Evolutionary conservation across 2,329 filamentous ascomycete genomes (phyloP), one percentile per base, ranked within the genome.

Genomic region (Arachnomyces sp.): DNA sequence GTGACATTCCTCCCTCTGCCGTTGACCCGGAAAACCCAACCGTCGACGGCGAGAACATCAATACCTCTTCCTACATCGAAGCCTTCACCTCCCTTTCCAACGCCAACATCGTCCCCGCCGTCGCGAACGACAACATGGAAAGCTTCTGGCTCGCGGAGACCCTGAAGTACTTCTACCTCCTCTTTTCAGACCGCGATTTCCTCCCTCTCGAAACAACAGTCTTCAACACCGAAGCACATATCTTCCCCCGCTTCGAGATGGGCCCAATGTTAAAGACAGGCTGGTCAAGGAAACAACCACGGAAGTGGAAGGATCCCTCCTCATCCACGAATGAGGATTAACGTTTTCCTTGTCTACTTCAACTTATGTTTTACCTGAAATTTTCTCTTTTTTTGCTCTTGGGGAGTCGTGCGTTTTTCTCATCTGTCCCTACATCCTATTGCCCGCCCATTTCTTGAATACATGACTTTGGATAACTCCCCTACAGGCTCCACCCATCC

Each of bases 111-210:
- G 65, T 92, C 7, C 88, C 89, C 14, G 79, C 87, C 0, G 62
- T 69, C 11, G 68, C 71, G 34, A 74, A 79, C 44, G 90, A 98
- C 63, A 96, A 96, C 53, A 95, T 98, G 90, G 92, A 98, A 68
- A 93, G 87, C 59, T 96, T 96, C 67, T 98, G 92, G 92, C 77
- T 98, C 71, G 89, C 92, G 34, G 92, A 98, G 68, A 98, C 92
- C 15, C 72, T 98, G 33, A 98, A 98, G 67, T 98, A 98, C 61
- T 84, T 98, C 61, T 98, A 95, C 62, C 77, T 98, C 31, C 73
- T 98, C 28, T 98, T 98, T 67, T 89, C 86, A 2, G 80, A 85
- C 3, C 72, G 82, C 48, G 85, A 93, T 45, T 65, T 95, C 29
- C 70, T 96, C 31, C 87, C 89, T 2, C 72, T 98, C 25, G 84